Evolutionary conservation across 768 basidiomycete genomes (phyloP), one percentile per base, ranked within the genome.

Genomic region (Lanmaoa pseudosensibilis): DNA sequence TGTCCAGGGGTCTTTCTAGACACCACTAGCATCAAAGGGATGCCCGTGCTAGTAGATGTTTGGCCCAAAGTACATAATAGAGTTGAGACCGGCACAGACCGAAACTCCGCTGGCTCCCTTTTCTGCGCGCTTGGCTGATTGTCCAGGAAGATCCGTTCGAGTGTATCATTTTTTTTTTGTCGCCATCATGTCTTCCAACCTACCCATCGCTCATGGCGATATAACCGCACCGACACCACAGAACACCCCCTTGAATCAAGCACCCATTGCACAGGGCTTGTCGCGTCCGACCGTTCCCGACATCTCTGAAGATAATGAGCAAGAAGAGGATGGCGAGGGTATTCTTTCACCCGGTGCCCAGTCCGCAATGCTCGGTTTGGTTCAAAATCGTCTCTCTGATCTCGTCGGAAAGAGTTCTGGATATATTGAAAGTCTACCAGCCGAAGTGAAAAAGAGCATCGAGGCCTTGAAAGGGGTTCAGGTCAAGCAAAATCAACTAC

Each of bases 401-500:
- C 86, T 99, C 37, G 77, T 98, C 60, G 96, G 96, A 47, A 87
- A 86, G 73, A 92, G 92, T 69, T 95, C 92, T 15, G 94, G 94
- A 15, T 99, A 99, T 77, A 84, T 99, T 77, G 94, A 98, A 77
- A 80, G 79, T 65, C 83, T 98, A 49, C 90, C 94, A 12, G 74
- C 80, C 45, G 84, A 88, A 43, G 85, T 95, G 67, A 90, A 90
- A 76, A 78, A 85, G 73, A 90, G 86, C 66, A 76, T 99, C 65
- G 91, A 95, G 75, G 96, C 86, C 16, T 80, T 99, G 69, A 96
- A 97, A 73, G 96, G 95, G 50, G 81, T 99, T 43, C 96, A 98
- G 74, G 85, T 85, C 65, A 87, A 93, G 77, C 94, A 97, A 73
- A 85, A 87, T 62, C 88, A 92, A 65, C 81, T 98, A 43, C 93